phyloP scores from a whole-genome alignment of 768 basidiomycete species.

The Russula compacta region DNA sequence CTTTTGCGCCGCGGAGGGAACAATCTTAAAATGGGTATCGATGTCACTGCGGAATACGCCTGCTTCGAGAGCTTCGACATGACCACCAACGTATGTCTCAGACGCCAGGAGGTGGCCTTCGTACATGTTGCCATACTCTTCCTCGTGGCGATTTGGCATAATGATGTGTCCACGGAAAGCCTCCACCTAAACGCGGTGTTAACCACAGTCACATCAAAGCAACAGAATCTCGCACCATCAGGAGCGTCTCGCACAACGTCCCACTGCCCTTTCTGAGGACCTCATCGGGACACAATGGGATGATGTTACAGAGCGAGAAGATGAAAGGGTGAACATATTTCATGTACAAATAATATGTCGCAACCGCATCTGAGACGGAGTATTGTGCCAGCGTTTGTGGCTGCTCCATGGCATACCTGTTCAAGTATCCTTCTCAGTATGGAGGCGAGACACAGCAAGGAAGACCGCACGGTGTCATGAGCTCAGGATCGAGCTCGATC shows the following conservation, averaged over 20 bases:
- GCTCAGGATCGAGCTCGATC: conserved; percentile 92
- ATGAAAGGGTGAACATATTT: conserved; percentile 99
- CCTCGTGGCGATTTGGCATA: conserved; percentile 97
- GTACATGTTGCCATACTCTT: conserved; percentile 83
- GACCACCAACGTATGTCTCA: conserved; percentile 97
- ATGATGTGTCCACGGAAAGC: conserved; percentile 87
- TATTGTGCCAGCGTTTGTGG: conserved; percentile 93
- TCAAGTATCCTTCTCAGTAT: background rate
- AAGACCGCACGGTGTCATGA: conserved; percentile 90
- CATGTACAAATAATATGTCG: conserved; percentile 99
- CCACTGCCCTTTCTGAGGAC: conserved; percentile 94
- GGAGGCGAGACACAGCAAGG: background rate
- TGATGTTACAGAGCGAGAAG: conserved; percentile 98
- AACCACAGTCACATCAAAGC: background rate
- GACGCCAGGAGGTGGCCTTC: conserved; percentile 95
- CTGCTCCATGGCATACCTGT: conserved; percentile 90
- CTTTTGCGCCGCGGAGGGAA: conserved; percentile 77
- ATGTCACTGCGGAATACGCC: conserved; percentile 98
- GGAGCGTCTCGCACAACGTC: conserved; percentile 91
- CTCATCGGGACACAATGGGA: conserved; percentile 93
- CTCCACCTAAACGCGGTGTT: conserved; percentile 61
- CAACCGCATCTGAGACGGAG: conserved; percentile 98
- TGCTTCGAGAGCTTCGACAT: conserved; percentile 96
- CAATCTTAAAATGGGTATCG: conserved; percentile 88
- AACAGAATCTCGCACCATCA: conserved; percentile 64